Evolutionary conservation across 2,329 filamentous ascomycete genomes (phyloP), one percentile per base, ranked within the genome.

Genomic region (Trichoderma cornu-damae): DNA sequence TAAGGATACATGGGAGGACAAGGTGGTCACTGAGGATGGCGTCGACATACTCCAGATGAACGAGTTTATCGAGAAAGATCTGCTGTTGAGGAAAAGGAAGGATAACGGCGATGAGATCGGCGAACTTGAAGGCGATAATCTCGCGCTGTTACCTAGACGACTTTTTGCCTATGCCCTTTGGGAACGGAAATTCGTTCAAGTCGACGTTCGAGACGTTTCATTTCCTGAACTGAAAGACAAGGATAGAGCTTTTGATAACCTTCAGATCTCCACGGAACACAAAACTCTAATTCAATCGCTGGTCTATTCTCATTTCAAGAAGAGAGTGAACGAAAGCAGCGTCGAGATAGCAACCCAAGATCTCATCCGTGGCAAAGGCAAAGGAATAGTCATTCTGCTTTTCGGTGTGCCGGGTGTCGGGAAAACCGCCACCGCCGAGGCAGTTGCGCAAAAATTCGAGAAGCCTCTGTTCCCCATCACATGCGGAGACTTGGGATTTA

Each of bases 101-200:
- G 51, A 54, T 22, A 54, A 54, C n/a, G 51, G 46, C 4, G 30
- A 37, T 22, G 51, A 54, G 32, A 37, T 54, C 22, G 51, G 40
- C 16, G 51, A 68, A 40, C 65, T 68, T 2, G 64, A 63, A 0
- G 62, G 66, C 0, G 66, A 69, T 6, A 65, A 69, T 2, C 60
- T 69, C 1, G 67, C 71, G 0, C 68, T 76, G 1, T 65, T 76
- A 0, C 73, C 73, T 3, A 72, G 70, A 64, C 71, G 73, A 3
- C 69, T 76, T 66, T 75, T 75, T 35, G 72, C 70, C 0, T 76
- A 75, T 26, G 72, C 69, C 1, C 64, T 76, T 1, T 69, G 73
- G 1, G 73, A 75, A 63, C 68, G 73, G 2, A 67, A 69, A 12
- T 75, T 75, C 59, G 24, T 73, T 3, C 67, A 68, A 4, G 66